Evolutionary conservation across 1,139 yeast genomes (phyloP).

Genomic region (Waltiozyma sp.): DNA sequence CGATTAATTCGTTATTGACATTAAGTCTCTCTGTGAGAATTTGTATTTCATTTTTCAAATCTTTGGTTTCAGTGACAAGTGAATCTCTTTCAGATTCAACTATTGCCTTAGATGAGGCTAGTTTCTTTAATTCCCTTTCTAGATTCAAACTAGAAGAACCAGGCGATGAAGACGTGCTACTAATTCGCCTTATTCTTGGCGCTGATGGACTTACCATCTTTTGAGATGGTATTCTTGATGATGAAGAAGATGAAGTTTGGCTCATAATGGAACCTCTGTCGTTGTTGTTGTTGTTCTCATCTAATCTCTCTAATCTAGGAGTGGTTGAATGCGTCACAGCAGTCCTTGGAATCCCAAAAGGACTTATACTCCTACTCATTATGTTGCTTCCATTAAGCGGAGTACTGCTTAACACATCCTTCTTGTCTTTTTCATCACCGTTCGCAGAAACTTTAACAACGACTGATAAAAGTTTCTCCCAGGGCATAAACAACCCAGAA

Average conservation of each 20-base stretch:
- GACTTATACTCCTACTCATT: slow-evolving; percentile 5
- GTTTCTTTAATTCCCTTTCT: slow-evolving; percentile 11
- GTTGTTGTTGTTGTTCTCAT: not conserved
- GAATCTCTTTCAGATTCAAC: slow-evolving; percentile 14
- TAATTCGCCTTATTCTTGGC: not conserved
- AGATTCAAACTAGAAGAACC: slow-evolving; percentile 1
- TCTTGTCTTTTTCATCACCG: not conserved
- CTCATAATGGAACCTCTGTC: not conserved
- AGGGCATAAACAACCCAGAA: slow-evolving; percentile 68
- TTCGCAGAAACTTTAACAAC: not conserved
- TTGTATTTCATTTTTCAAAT: slow-evolving; percentile 7
- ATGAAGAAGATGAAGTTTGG: not conserved
- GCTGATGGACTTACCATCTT: not conserved
- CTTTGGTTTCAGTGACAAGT: slow-evolving; percentile 6
- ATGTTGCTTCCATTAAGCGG: not conserved
- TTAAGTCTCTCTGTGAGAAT: slow-evolving; percentile 6
- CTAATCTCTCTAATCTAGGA: slow-evolving; percentile 1
- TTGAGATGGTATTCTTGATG: not conserved
- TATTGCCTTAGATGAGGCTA: slow-evolving; percentile 9
- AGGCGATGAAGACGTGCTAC: slow-evolving; percentile 6
- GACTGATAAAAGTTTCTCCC: slow-evolving; percentile 39
- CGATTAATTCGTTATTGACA: slow-evolving; percentile 6
- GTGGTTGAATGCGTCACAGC: not conserved
- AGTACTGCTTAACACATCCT: no score
- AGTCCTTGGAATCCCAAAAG: not conserved